Base-by-base conservation (phyloP, 495 filamentous ascomycete genomes). In the Rhypophila decipiens region DNA sequence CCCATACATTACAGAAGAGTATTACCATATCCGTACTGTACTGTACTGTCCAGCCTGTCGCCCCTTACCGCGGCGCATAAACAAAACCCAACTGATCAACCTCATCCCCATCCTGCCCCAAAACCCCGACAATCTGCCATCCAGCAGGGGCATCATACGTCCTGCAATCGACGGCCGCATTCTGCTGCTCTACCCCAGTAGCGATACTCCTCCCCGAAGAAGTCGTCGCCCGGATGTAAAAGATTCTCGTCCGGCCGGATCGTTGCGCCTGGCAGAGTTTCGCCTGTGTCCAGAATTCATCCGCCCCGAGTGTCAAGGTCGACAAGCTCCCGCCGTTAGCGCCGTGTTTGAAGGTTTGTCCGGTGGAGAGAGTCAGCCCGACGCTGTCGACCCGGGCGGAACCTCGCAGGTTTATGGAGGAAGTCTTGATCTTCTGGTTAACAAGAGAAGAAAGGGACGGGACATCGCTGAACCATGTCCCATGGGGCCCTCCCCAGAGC, bases 11-110 rank as follows among this genome's bases (percentile, higher is more conserved):
- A n/a, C n/a, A n/a, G n/a, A n/a, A n/a, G n/a, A n/a, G n/a, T n/a
- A n/a, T n/a, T n/a, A n/a, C n/a, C n/a, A n/a, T n/a, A n/a, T n/a
- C n/a, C n/a, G n/a, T n/a, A n/a, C n/a, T n/a, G n/a, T n/a, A n/a
- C n/a, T n/a, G n/a, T n/a, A n/a, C n/a, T n/a, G n/a, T n/a, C 39
- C 18, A 24, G 21, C 21, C 37, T 17, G 20, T 23, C 17, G 36
- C 22, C 11, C 20, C 18, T 40, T 45, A 71, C 47, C 59, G 61
- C 33, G 60, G 65, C 22, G 60, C 68, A 57, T 69, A 83, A 33
- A 83, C 61, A 55, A 84, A 75, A 5, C 68, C 79, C 33, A 83
- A 49, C 55, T 74, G 70, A 60, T 83, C 80, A 38, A 85, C 52
- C 62, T 82, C 78, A 50, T 77, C 72, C 2, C 78, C 81, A 53